These are phyloP conservation scores for Xylariales sp. DNA, from an alignment of 2,329 filamentous ascomycete species.

Conservation along the genomic window DNA sequence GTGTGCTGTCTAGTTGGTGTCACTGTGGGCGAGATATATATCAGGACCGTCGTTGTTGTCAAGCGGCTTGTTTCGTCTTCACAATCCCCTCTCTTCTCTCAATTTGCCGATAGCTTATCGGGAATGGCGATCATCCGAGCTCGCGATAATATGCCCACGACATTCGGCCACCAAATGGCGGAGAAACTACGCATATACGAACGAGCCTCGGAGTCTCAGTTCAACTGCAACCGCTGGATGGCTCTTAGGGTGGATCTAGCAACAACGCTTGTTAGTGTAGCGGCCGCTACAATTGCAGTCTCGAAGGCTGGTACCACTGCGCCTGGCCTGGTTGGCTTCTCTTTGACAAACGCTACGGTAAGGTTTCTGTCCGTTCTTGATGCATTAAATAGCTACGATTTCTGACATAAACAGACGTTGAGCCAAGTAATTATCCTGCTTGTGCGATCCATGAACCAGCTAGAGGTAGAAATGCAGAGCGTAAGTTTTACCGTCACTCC, in stretches of 20 bases:
- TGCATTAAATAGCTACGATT: constrained; percentile 8
- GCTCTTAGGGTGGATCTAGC: constrained; percentile 49
- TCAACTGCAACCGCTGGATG: constrained; percentile 54
- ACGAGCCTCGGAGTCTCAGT: constrained; percentile 38
- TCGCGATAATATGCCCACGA: constrained; percentile 39
- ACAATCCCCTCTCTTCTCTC: constrained; percentile 51
- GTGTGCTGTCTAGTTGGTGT: constrained; percentile 32
- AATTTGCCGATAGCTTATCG: constrained; percentile 49
- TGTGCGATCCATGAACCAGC: constrained; percentile 50
- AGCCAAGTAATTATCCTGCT: constrained; percentile 47
- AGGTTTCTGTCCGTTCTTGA: not conserved
- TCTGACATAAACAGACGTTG: constrained; percentile 27
- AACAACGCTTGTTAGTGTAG: constrained; percentile 46
- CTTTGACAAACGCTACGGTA: constrained; percentile 48
- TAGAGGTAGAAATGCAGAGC: constrained; percentile 53
- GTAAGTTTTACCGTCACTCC: constrained; percentile 29
- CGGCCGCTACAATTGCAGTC: constrained; percentile 48
- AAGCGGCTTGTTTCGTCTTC: constrained; percentile 35
- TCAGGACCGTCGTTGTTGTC: constrained; percentile 34
- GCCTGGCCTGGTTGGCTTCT: constrained; percentile 52
- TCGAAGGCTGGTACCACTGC: constrained; percentile 40
- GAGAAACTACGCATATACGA: constrained; percentile 43
- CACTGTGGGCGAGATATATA: constrained; percentile 38
- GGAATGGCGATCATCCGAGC: constrained; percentile 49
- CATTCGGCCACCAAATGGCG: constrained; percentile 44